These are phyloP conservation scores for Endotrypanum monterogeii DNA, from an alignment of 208 protist species.

Conservation along the genomic window DNA sequence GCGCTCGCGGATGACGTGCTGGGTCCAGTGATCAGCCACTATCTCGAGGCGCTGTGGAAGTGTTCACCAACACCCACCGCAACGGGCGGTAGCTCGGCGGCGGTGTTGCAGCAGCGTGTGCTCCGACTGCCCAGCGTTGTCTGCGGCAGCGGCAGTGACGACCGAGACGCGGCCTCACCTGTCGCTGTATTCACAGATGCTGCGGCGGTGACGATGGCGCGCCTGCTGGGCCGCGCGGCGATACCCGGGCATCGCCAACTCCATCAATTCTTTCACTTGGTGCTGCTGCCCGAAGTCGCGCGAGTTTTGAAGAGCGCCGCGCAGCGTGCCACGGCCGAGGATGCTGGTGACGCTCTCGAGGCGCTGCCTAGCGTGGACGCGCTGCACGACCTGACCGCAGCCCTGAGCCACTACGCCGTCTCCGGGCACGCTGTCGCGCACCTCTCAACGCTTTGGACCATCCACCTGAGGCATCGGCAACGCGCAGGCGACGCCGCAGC, in stretches of 20 bases:
- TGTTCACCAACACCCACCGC: neutral
- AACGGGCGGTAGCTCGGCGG: slow-evolving; percentile 10
- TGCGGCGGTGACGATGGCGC: slow-evolving; percentile 44
- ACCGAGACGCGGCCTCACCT: neutral
- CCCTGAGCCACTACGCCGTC: slow-evolving; percentile 64
- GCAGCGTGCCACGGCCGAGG: slow-evolving; percentile 1
- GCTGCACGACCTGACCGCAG: slow-evolving; percentile 47
- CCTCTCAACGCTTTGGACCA: slow-evolving; percentile 52
- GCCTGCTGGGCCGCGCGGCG: slow-evolving; percentile 53
- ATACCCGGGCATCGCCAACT: slow-evolving; percentile 69
- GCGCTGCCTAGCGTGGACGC: slow-evolving; percentile 14
- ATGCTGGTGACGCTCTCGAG: neutral
- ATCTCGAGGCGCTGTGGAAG: slow-evolving; percentile 22
- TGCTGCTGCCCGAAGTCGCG: slow-evolving; percentile 61
- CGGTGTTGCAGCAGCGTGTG: slow-evolving; percentile 17
- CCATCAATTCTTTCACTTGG: slow-evolving; percentile 65
- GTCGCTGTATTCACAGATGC: slow-evolving; percentile 25
- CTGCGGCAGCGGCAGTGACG: slow-evolving; percentile 8
- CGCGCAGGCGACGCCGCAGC: neutral
- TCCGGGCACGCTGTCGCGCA: slow-evolving; percentile 55
- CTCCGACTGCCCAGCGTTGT: slow-evolving; percentile 10
- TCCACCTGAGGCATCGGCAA: slow-evolving; percentile 17
- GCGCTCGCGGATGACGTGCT: slow-evolving; percentile 78
- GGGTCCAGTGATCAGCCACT: slow-evolving; percentile 45
- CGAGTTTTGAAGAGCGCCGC: slow-evolving; percentile 24